Evolutionary conservation across 2,329 filamentous ascomycete genomes (phyloP).

Genomic region (Botrytis tulipae): DNA sequence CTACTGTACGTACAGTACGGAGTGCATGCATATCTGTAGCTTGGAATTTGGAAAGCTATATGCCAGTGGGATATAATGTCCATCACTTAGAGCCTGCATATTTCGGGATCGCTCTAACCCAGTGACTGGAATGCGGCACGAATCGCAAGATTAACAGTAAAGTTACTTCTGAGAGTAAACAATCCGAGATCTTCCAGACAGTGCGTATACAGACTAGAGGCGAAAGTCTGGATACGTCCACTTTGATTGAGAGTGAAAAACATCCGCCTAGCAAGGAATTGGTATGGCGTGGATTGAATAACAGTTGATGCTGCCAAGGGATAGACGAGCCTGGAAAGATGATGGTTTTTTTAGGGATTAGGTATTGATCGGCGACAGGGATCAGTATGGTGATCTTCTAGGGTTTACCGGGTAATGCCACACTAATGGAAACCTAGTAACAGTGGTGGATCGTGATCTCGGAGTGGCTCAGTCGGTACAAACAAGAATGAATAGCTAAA

Average conservation of each 20-base stretch:
- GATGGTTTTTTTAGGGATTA: neutral
- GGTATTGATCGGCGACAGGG: slow-evolving; percentile 2
- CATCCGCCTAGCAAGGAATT: neutral
- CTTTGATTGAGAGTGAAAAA: neutral
- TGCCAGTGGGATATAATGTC: neutral
- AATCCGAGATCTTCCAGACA: slow-evolving; percentile 1
- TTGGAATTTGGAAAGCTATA: neutral
- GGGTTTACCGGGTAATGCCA: neutral
- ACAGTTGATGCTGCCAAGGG: neutral
- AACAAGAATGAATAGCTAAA: neutral
- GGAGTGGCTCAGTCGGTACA: neutral
- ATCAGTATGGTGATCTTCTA: neutral
- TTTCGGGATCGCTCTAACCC: neutral
- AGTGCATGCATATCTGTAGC: slow-evolving; percentile 2
- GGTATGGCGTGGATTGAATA: neutral
- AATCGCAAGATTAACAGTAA: neutral
- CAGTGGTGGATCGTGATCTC: neutral
- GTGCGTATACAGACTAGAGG: neutral
- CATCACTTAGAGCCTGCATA: neutral
- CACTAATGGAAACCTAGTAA: neutral
- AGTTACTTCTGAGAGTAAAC: neutral
- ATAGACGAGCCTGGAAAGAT: neutral
- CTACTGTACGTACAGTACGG: neutral
- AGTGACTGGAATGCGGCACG: neutral
- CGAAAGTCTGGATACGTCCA: neutral